Evolutionary conservation across 2,329 filamentous ascomycete species (phyloP).

Genomic region (Clarireedia paspali): DNA sequence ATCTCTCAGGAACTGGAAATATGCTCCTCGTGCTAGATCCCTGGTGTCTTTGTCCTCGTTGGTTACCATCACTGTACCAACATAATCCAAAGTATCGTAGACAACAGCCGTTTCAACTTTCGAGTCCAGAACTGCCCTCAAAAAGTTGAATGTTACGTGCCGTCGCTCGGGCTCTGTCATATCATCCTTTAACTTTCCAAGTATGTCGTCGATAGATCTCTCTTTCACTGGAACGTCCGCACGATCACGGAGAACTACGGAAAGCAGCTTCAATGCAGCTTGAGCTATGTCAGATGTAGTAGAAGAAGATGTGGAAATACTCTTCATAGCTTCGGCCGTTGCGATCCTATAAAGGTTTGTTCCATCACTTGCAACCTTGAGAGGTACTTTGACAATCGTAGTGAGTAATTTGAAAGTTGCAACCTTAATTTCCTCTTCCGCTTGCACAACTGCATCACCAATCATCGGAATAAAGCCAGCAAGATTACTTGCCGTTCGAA

Average conservation of each 20-base stretch:
- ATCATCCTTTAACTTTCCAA: slow-evolving; percentile 76
- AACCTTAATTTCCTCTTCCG: slow-evolving; percentile 88
- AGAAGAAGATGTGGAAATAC: slow-evolving; percentile 67
- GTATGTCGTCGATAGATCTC: slow-evolving; percentile 71
- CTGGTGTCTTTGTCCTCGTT: slow-evolving; percentile 86
- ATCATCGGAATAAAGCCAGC: slow-evolving; percentile 81
- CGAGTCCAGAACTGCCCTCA: slow-evolving; percentile 78
- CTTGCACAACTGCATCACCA: slow-evolving; percentile 75
- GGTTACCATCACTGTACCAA: slow-evolving; percentile 88
- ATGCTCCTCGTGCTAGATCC: slow-evolving; percentile 80
- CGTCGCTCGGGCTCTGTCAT: slow-evolving; percentile 88
- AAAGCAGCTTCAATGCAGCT: slow-evolving; percentile 80
- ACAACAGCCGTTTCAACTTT: slow-evolving; percentile 80
- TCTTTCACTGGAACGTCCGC: slow-evolving; percentile 71
- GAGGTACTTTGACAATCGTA: slow-evolving; percentile 75
- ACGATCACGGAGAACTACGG: slow-evolving; percentile 75
- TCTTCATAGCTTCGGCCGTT: slow-evolving; percentile 74
- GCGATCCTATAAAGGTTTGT: slow-evolving; percentile 64
- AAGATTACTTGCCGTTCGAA: slow-evolving; percentile 74
- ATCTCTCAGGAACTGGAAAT: slow-evolving; percentile 88
- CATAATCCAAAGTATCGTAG: slow-evolving; percentile 85
- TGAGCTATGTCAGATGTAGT: slow-evolving; percentile 81
- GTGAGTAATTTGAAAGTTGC: slow-evolving; percentile 79
- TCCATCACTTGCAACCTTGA: slow-evolving; percentile 56
- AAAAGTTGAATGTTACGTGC: slow-evolving; percentile 89